Base-by-base conservation (phyloP, 768 basidiomycete genomes). In the Chlorophyllum brunneum region DNA sequence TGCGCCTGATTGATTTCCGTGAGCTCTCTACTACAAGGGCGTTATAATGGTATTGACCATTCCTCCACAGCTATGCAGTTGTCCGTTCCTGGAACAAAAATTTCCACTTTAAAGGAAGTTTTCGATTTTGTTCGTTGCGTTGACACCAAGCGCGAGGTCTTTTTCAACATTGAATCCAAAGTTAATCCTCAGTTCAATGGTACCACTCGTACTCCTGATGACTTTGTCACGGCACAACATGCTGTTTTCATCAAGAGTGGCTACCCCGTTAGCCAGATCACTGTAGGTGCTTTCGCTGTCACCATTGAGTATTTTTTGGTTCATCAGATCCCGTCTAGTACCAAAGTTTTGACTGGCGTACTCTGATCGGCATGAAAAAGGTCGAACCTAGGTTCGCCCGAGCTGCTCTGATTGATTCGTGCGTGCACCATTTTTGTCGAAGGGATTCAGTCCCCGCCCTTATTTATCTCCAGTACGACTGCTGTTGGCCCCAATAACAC, bases 331-430 rank as follows among this genome's bases (percentile, higher is more conserved):
- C 9, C 6, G 1, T 20, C 5, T 57, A 89, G 86, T 88, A 80
- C 57, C 86, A 92, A 70, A 87, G 86, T 59, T 89, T 90, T 59
- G 85, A 89, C 63, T 92, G 90, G 89, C 74, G 88, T 59, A 83
- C 87, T 11, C 63, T 92, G 11, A 64, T 86, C 43, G 75, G 69
- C 20, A 89, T 90, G 85, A 87, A 86, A 77, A 82, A 73, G 57
- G 65, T 81, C n/a, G 81, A 88, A 57, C 75, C 81, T 6, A 62
- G 58, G 15, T 72, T 90, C 23, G 59, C 69, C 6, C 83, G 74
- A 4, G 80, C 86, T 2, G 89, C 90, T 20, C 73, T 92, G 23
- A 74, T 85, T 54, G 77, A 84, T 31, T 75, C 79, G 82, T 86
- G 61, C 60, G 80, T 69, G 30, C 7, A 20, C 36, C 27, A 40